phyloP scores from a whole-genome alignment of 1,139 yeast species.

The Candida neerlandica region DNA sequence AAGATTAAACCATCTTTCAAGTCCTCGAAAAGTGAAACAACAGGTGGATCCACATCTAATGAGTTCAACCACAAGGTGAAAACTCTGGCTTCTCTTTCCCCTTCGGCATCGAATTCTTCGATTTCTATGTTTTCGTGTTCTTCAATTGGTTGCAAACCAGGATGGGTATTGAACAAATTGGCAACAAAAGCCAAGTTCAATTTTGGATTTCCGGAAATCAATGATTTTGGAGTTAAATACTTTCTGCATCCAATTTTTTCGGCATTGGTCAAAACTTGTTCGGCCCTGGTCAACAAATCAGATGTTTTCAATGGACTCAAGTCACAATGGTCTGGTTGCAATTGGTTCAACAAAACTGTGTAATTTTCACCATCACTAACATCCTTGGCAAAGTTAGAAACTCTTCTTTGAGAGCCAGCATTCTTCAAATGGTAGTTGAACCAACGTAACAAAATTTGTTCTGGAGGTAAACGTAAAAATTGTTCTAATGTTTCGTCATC shows the following conservation, averaged over 20 bases:
- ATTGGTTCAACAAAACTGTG: conserved; percentile 83
- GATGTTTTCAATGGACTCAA: conserved; percentile 74
- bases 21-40: conserved; percentile 89
- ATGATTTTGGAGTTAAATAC: conserved; percentile 88
- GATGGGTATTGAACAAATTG: conserved; percentile 91
- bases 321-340: conserved; percentile 83
- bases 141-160: conserved; percentile 94
- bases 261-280: conserved; percentile 79
- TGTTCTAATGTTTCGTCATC: conserved; percentile 98
- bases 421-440: conserved; percentile 93
- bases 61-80: conserved; percentile 97
- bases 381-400: conserved; percentile 81
- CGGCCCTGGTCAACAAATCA: conserved; percentile 81
- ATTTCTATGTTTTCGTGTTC: conserved; percentile 88
- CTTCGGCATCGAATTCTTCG: conserved; percentile 97
- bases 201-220: conserved; percentile 95
- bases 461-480: conserved; percentile 94
- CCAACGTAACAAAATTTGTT: conserved; percentile 96
- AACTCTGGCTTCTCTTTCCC: conserved; percentile 98
- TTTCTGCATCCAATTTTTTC: conserved; percentile 92
- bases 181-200: conserved; percentile 97
- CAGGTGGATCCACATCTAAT: conserved; percentile 93
- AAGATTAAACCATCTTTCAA: conserved; percentile 89
- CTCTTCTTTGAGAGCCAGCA: conserved; percentile 89
- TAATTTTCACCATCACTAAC: conserved; percentile 95